Evolutionary conservation across 1,284 basidiomycete species (phyloP).

Genomic region (Mycena citricolor): DNA sequence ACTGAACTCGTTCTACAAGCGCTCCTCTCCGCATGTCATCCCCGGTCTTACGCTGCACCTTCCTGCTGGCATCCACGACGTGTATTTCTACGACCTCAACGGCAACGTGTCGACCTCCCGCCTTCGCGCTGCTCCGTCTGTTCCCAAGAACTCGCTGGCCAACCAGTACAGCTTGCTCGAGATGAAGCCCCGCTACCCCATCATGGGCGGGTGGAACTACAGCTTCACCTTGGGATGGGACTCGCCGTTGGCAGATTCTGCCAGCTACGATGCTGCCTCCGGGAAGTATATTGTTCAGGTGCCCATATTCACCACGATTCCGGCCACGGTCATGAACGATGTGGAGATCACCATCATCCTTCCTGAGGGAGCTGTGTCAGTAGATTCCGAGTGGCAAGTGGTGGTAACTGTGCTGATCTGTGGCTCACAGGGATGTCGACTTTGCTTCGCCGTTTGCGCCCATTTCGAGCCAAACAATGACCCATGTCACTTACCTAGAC

Average conservation of each 20-base stretch:
- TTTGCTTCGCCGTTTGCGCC: slow-evolving; percentile 80
- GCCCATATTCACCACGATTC: slow-evolving; percentile 84
- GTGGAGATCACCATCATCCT: slow-evolving; percentile 81
- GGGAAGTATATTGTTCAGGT: slow-evolving; percentile 76
- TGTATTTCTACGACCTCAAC: slow-evolving; percentile 88
- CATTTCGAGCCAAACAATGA: slow-evolving; percentile 56
- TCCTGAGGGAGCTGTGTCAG: slow-evolving; percentile 93
- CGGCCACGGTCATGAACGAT: slow-evolving; percentile 81
- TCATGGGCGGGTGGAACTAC: slow-evolving; percentile 98
- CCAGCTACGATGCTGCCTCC: slow-evolving; percentile 55
- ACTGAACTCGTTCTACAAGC: slow-evolving; percentile 66
- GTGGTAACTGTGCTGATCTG: slow-evolving; percentile 3
- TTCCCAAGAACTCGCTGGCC: slow-evolving; percentile 52
- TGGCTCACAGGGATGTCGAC: slow-evolving; percentile 69
- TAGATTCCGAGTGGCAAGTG: slow-evolving; percentile 19
- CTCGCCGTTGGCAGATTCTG: slow-evolving; percentile 74
- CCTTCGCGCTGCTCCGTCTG: slow-evolving; percentile 68
- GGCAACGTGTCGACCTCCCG: slow-evolving; percentile 97
- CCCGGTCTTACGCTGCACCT: slow-evolving; percentile 72
- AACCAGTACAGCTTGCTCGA: slow-evolving; percentile 71
- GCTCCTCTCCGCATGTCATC: slow-evolving; percentile 68
- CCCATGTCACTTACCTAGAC: slow-evolving; percentile 88
- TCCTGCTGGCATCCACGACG: slow-evolving; percentile 76
- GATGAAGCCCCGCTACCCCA: slow-evolving; percentile 86
- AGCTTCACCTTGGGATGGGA: slow-evolving; percentile 94